phyloP scores from a whole-genome alignment of 192 early-diverging fungal species.

The Linnemannia zychae region DNA sequence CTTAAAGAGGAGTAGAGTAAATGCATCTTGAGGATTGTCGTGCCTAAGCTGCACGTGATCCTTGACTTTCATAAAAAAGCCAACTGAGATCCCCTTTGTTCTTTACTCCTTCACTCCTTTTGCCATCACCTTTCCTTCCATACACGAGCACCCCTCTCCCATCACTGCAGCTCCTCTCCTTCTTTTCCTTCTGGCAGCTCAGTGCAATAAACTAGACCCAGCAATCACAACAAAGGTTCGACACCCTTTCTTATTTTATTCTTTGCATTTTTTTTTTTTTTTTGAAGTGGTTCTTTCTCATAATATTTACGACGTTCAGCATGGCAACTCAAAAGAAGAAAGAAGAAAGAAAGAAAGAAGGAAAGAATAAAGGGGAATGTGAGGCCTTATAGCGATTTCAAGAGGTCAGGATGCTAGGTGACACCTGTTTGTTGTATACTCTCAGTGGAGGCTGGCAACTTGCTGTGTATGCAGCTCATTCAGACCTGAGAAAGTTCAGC shows the following conservation, averaged over 20 bases:
- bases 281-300: not conserved
- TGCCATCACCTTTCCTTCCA: too few species aligned
- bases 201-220: not conserved
- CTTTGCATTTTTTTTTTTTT: not conserved
- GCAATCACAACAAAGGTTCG: not conserved
- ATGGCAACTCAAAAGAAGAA: not conserved
- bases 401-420: not conserved
- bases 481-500: too few species aligned
- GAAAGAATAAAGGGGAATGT: not conserved
- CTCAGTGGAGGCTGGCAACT: too few species aligned
- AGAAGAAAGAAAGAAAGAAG: not conserved
- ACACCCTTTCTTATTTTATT: not conserved
- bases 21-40: not conserved
- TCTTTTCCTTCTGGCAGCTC: too few species aligned
- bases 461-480: too few species aligned
- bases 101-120: too few species aligned
- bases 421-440: not conserved
- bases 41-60: not conserved
- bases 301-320: not conserved
- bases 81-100: too few species aligned
- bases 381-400: too few species aligned
- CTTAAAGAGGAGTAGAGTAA: constrained; percentile 49
- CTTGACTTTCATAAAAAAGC: not conserved
- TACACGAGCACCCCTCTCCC: too few species aligned
- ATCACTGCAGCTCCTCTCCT: too few species aligned